phyloP scores from a whole-genome alignment of 148 eudicot species.

The Rhododendron henanense region DNA sequence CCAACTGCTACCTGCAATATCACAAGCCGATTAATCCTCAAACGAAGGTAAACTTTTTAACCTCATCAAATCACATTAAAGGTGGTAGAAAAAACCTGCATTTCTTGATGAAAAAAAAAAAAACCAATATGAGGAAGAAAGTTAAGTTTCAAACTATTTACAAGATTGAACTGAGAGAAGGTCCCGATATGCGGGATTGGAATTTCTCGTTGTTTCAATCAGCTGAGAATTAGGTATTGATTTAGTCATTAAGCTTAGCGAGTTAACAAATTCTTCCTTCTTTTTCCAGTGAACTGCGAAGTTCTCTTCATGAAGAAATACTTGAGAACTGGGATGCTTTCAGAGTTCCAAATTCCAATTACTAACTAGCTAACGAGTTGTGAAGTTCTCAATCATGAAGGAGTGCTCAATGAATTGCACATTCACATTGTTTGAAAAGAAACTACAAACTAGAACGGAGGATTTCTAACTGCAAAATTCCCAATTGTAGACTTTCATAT shows the following conservation, averaged over 20 bases:
- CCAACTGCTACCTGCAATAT: slow-evolving; percentile 83
- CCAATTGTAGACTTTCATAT: not conserved
- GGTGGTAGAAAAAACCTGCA: not conserved
- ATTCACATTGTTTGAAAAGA: too few relatives aligned
- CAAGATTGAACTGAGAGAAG: not conserved
- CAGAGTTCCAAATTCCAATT: not conserved
- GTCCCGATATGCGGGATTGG: not conserved
- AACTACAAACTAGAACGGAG: not conserved
- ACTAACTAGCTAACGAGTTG: not conserved
- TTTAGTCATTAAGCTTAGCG: not conserved
- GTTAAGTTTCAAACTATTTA: not conserved
- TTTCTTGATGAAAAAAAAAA: not conserved
- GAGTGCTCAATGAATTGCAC: not conserved
- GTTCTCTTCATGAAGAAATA: not conserved
- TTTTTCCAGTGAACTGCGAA: not conserved
- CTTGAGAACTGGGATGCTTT: not conserved
- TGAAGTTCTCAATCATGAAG: not conserved
- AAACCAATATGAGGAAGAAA: not conserved
- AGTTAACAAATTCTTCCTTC: not conserved
- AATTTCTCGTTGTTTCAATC: not conserved
- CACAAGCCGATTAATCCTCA: not conserved
- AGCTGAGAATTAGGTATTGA: not conserved
- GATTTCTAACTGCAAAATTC: not conserved
- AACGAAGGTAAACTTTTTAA: not conserved
- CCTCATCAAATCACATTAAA: not conserved